Base-by-base conservation (phyloP, 495 filamentous ascomycete genomes). In the Annulohypoxylon moriforme region DNA sequence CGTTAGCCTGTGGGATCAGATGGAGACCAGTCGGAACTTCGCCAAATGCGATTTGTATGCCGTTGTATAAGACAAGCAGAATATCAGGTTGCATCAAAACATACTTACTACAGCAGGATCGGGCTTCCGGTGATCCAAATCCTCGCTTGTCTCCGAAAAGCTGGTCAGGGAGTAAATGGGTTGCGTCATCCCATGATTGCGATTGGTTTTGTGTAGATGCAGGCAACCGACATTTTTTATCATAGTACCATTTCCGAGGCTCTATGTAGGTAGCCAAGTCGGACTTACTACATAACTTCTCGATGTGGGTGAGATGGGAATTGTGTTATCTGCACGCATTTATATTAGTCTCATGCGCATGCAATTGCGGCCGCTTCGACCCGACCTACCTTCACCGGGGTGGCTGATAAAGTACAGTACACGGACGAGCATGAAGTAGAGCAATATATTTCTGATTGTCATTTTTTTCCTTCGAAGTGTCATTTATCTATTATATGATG, bases 191-290 rank as follows among this genome's bases (percentile, higher is more conserved):
- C 11, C 42, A 58, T 29, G 24, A 36, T 11, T 52, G 27, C 56
- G 31, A 73, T 69, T 66, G 60, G 70, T 29, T 53, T 68, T 52
- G 33, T 33, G 47, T 22, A 57, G 52, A 69, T 66, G 70, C 65
- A 44, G 34, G 31, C n/a, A 66, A 57, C 70, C 70, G 70, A 18
- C 38, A n/a, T 42, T 40, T 34, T 16, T 49, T 49, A 58, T 60
- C 49, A 40, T 38, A 33, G 53, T 57, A 33, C 62, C 56, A 53
- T 44, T 62, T 62, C 61, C 65, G 65, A 66, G 61, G 53, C 24
- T 50, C 47, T 6, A 64, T 49, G 29, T 56, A 60, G 53, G 29
- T 56, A 60, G 53, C 20, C 20, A 61, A 64, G 33, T 60, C 44
- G 50, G 47, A 46, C 16, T 22, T 40, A 46, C 47, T 4, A 56